Evolutionary conservation across 2,329 filamentous ascomycete genomes (phyloP).

Genomic region (Epichloe festucae): DNA sequence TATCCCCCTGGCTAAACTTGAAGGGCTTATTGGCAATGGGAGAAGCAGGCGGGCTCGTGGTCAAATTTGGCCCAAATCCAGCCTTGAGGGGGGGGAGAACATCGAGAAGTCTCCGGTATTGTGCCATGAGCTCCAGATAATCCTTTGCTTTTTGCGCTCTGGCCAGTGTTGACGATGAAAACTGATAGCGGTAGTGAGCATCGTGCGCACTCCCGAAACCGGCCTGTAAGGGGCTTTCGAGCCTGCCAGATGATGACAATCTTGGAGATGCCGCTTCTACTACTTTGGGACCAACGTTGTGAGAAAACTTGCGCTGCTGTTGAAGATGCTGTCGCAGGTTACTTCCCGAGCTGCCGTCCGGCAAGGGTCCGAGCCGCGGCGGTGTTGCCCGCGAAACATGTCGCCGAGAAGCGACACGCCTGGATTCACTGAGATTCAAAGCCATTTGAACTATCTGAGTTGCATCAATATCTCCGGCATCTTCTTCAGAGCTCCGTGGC

Average conservation of each 20-base stretch:
- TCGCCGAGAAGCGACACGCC: slow-evolving; percentile 48
- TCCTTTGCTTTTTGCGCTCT: slow-evolving; percentile 75
- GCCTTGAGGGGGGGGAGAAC: slow-evolving; percentile 56
- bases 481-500: background rate
- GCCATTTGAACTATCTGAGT: slow-evolving; percentile 89
- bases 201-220: slow-evolving; percentile 32
- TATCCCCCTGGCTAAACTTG: slow-evolving; percentile 14
- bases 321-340: slow-evolving; percentile 58
- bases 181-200: slow-evolving; percentile 44
- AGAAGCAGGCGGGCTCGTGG: slow-evolving; percentile 29
- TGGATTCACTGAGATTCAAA: slow-evolving; percentile 73
- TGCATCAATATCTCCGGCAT: slow-evolving; percentile 55
- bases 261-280: slow-evolving; percentile 29
- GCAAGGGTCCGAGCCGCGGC: slow-evolving; percentile 37
- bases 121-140: slow-evolving; percentile 72
- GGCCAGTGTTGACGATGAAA: slow-evolving; percentile 68
- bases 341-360: slow-evolving; percentile 39
- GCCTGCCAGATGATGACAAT: slow-evolving; percentile 25
- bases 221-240: slow-evolving; percentile 33
- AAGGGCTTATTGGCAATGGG: slow-evolving; percentile 22
- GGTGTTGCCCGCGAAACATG: slow-evolving; percentile 39
- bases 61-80: slow-evolving; percentile 23
- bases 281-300: slow-evolving; percentile 47
- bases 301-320: slow-evolving; percentile 51
- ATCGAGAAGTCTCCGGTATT: slow-evolving; percentile 72